Evolutionary conservation across 1,284 basidiomycete genomes (phyloP).

Genomic region (Puccinia triticina): DNA sequence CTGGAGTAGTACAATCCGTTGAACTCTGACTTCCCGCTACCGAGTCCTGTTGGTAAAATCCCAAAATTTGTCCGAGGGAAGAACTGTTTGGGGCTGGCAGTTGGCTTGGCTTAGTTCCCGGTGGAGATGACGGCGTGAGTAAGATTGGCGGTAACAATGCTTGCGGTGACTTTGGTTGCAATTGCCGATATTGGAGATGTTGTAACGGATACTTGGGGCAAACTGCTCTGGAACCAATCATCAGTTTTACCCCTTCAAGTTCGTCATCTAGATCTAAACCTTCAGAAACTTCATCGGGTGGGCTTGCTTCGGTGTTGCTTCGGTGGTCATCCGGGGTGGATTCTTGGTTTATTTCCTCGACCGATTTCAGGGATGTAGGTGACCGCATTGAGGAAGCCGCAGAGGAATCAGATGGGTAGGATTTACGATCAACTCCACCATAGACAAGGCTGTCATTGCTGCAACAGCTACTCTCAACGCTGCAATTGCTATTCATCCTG

Average conservation of each 20-base stretch:
- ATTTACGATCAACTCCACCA: background rate
- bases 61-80: slow-evolving; percentile 5
- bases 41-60: background rate
- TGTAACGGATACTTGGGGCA: slow-evolving; percentile 13
- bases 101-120: background rate
- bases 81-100: background rate
- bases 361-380: background rate
- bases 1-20: background rate
- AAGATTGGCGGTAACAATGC: background rate
- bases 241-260: slow-evolving; percentile 11
- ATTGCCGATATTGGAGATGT: slow-evolving; percentile 26
- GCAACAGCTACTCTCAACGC: background rate
- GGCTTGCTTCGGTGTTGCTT: background rate
- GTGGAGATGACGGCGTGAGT: background rate
- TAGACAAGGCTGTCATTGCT: background rate
- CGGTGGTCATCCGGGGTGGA: background rate
- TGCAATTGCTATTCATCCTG: background rate
- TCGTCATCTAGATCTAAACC: background rate
- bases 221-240: slow-evolving; percentile 18
- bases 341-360: background rate
- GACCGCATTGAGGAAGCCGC: background rate
- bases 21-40: background rate
- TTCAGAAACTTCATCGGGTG: background rate
- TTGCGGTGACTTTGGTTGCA: background rate
- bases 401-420: background rate